phyloP scores from a whole-genome alignment of 257 asterid species.

The Petunia axillaris region DNA sequence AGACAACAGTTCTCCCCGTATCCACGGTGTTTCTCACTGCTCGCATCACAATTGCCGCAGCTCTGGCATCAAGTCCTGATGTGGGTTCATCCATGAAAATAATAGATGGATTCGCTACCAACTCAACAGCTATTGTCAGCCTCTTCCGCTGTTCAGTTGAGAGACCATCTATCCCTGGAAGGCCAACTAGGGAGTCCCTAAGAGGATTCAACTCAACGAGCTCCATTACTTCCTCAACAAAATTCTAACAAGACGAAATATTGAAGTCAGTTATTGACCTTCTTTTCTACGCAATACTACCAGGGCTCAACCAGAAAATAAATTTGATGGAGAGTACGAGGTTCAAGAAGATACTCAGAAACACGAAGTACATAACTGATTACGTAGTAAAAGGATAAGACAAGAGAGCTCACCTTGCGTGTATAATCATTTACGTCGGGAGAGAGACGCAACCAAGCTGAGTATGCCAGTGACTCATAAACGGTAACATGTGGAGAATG shows the following conservation, averaged over 20 bases:
- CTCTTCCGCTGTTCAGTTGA: slow-evolving; percentile 91
- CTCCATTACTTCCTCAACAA: slow-evolving; percentile 88
- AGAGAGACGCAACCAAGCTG: slow-evolving; percentile 92
- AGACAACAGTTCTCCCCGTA: slow-evolving; percentile 83
- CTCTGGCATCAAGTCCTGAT: slow-evolving; percentile 89
- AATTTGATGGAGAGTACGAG: not conserved
- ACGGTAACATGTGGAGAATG: slow-evolving; percentile 91
- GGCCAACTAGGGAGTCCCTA: slow-evolving; percentile 70
- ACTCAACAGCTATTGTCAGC: slow-evolving; percentile 84
- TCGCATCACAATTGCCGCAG: slow-evolving; percentile 92
- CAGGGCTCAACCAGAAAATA: not conserved
- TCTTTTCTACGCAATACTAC: not conserved
- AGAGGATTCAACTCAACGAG: slow-evolving; percentile 76
- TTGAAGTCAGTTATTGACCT: slow-evolving; percentile 3
- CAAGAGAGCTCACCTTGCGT: slow-evolving; percentile 48
- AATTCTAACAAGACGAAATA: slow-evolving; percentile 50
- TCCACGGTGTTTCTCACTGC: slow-evolving; percentile 86
- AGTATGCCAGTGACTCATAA: slow-evolving; percentile 76
- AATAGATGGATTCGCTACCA: slow-evolving; percentile 88
- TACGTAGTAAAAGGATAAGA: not conserved
- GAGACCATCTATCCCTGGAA: slow-evolving; percentile 86
- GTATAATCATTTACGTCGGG: slow-evolving; percentile 59
- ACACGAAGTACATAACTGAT: not conserved
- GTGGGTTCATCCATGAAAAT: slow-evolving; percentile 97
- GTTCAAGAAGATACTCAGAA: not conserved